Evolutionary conservation across 1,139 yeast genomes (phyloP), one percentile per base, ranked within the genome.

Genomic region (Nadsonia starkeyi-henricii): DNA sequence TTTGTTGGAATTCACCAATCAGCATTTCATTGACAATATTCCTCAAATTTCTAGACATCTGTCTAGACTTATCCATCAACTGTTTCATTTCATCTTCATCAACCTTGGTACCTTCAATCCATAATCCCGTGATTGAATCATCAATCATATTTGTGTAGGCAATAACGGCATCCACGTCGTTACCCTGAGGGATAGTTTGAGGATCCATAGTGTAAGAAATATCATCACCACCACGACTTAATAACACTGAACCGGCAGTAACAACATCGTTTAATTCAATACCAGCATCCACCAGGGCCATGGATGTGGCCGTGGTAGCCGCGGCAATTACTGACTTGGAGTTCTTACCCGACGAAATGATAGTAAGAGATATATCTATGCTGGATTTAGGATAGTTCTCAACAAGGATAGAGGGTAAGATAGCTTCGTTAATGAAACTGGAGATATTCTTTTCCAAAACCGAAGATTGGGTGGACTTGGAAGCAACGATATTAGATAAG

Each of bases 361-460:
- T 69, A 43, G 83, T 77, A n/a, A 89, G 71, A 57, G 81, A 82
- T 21, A 91, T 72, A 59, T 82, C 93, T 49, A 91, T 85, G 21
- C 89, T 79, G 9, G 95, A 84, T 63, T 91, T 91, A 4, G 97
- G 96, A 62, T 89, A 89, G 52, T 80, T 78, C 18, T 77, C 77
- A 46, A 86, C 69, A 43, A 84, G 65, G 2, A 91, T 74, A 1
- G 81, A 67, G 12, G 85, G 80, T 43, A 75, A 67, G 43, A 81
- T 64, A 43, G 84, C 71, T 1, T 83, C 74, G 50, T 77, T 75
- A 20, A 82, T 67, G 57, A 74, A 80, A 8, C 78, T 67, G 13
- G 79, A 70, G 18, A 79, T 65, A 49, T 66, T 67, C 48, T 75
- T 78, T 57, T 78, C 83, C 37, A 73, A 61, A 37, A 62, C 64